phyloP scores from a whole-genome alignment of 2,329 filamentous ascomycete genomes.

The Myriosclerotinia curreyana region DNA sequence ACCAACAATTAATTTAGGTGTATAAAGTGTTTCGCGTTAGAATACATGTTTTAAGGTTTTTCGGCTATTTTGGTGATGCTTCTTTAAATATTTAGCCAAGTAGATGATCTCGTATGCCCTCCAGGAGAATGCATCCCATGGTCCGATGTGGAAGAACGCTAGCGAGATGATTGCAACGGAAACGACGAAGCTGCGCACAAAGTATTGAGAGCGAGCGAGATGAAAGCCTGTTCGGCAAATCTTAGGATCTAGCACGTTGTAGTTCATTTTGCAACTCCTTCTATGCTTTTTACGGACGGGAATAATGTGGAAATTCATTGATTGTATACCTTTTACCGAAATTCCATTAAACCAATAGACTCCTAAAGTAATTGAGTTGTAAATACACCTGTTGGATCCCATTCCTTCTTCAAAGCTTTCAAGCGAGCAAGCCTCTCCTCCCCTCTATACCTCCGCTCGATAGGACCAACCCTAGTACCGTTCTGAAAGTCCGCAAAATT shows the following conservation, averaged over 20 bases:
- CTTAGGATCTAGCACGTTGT: neutral
- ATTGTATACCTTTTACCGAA: neutral
- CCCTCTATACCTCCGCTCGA: constrained; percentile 11
- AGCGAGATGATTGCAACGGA: too few species aligned
- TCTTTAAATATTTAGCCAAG: too few species aligned
- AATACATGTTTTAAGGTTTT: too few species aligned
- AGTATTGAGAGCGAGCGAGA: too few species aligned
- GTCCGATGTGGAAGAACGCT: too few species aligned
- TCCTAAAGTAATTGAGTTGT: constrained; percentile 8
- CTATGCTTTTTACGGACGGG: neutral
- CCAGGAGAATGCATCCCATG: too few species aligned
- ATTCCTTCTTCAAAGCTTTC: constrained; percentile 2
- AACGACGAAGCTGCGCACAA: too few species aligned
- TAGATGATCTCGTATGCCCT: too few species aligned
- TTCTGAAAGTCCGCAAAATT: constrained; percentile 13
- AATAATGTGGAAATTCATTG: neutral
- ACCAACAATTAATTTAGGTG: too few species aligned
- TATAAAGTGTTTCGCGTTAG: too few species aligned
- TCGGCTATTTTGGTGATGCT: too few species aligned
- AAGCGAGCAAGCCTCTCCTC: neutral
- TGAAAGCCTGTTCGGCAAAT: neutral
- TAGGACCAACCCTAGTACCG: constrained; percentile 2
- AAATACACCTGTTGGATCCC: constrained; percentile 8
- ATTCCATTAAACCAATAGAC: constrained; percentile 1
- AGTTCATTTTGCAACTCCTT: neutral